Evolutionary conservation across 768 basidiomycete genomes (phyloP).

Genomic region (Ephemerocybe angulata): DNA sequence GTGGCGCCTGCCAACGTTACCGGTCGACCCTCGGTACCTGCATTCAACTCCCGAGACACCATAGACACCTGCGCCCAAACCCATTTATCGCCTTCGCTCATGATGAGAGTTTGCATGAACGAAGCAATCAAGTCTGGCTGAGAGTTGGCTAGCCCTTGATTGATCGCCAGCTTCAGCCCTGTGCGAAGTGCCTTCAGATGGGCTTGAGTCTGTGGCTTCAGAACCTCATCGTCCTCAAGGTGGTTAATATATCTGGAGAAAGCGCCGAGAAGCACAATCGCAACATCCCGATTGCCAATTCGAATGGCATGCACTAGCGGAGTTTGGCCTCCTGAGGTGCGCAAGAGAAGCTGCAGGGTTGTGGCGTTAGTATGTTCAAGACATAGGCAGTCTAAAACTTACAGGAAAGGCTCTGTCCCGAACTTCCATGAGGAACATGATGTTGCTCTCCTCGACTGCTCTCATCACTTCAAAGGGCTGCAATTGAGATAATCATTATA

Average conservation of each 20-base stretch:
- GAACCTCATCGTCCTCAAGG: slow-evolving; percentile 77
- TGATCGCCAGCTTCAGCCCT: slow-evolving; percentile 90
- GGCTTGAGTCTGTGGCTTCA: slow-evolving; percentile 60
- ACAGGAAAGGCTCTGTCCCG: slow-evolving; percentile 80
- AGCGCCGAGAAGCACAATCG: slow-evolving; percentile 84
- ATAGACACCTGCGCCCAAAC: slow-evolving; percentile 67
- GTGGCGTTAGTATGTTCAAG: not conserved
- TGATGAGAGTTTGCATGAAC: slow-evolving; percentile 90
- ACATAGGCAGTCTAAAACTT: slow-evolving; percentile 22
- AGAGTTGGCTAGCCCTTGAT: slow-evolving; percentile 76
- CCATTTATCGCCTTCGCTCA: slow-evolving; percentile 95
- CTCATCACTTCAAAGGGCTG: slow-evolving; percentile 64
- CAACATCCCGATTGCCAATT: slow-evolving; percentile 79
- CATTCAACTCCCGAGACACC: slow-evolving; percentile 65
- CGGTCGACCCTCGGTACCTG: slow-evolving; percentile 66
- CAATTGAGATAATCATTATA: not conserved
- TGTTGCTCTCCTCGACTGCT: slow-evolving; percentile 82
- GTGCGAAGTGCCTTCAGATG: slow-evolving; percentile 76
- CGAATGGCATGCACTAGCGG: slow-evolving; percentile 91
- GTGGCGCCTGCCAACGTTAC: slow-evolving; percentile 70
- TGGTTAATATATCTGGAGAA: slow-evolving; percentile 91
- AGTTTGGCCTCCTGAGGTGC: slow-evolving; percentile 79
- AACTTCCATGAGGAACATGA: slow-evolving; percentile 79
- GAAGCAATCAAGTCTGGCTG: slow-evolving; percentile 86
- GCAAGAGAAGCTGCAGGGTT: slow-evolving; percentile 68